Percentiles rank a stretch among this genome's conserved stretches.
These are phyloP conservation scores for Podila epigama DNA, from an alignment of 192 early-diverging fungal genomes.

Conservation along the genomic window DNA sequence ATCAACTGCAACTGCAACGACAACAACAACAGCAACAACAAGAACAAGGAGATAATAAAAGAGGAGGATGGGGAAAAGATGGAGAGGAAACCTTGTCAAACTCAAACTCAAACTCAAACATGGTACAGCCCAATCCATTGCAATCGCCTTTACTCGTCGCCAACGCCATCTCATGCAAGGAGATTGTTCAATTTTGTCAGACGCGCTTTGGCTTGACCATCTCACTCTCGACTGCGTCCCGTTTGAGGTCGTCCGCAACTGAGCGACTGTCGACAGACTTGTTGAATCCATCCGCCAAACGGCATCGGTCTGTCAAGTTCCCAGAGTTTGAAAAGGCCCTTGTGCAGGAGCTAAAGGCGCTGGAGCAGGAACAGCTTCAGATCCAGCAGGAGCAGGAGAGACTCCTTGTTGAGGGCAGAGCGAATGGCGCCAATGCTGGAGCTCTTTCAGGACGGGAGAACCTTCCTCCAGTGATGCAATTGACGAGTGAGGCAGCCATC, in stretches of 20 bases:
- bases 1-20: conserved; percentile 2
- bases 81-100: conserved; percentile 31
- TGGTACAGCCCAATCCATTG: conserved; percentile 24
- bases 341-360: conserved; percentile 42
- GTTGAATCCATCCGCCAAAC: conserved; percentile 39
- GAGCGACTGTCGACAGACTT: conserved; percentile 47
- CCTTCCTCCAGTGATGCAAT: conserved; percentile 35
- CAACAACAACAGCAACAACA: not conserved
- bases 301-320: conserved; percentile 49
- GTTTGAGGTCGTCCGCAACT: conserved; percentile 35
- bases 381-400: conserved; percentile 45
- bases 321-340: conserved; percentile 48
- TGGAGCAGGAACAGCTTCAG: conserved; percentile 42
- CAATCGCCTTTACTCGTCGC: conserved; percentile 5
- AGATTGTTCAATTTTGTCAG: conserved; percentile 50
- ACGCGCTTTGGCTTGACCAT: conserved; percentile 48
- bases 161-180: conserved; percentile 47
- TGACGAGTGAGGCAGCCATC: conserved; percentile 46
- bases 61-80: not conserved
- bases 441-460: not conserved
- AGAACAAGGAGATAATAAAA: not conserved
- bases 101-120: too few species aligned
- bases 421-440: conserved; percentile 1
- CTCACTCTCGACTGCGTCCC: conserved; percentile 41
- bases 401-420: not conserved